phyloP scores from a whole-genome alignment of 208 protist genomes.

The Wallacemonas collosoma region DNA sequence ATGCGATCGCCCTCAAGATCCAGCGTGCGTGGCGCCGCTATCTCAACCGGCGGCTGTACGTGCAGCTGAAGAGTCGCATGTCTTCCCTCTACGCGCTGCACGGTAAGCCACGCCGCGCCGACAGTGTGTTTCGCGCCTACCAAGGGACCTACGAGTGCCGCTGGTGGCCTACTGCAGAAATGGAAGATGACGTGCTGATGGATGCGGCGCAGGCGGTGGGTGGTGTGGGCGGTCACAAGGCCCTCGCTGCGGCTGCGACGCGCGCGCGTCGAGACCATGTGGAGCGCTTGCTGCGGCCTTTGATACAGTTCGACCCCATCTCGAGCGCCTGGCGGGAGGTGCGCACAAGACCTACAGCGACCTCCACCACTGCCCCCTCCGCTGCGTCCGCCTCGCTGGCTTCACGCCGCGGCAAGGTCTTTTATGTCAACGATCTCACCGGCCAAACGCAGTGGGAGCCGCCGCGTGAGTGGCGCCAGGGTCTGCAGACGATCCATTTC shows the following conservation, averaged over 20 bases:
- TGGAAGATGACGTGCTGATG: not conserved
- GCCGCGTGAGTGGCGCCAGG: constrained; percentile 27
- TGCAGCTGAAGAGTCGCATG: constrained; percentile 54
- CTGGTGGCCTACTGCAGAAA: constrained; percentile 22
- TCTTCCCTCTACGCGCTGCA: constrained; percentile 41
- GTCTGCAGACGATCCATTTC: constrained; percentile 49
- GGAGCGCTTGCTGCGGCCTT: constrained; percentile 11
- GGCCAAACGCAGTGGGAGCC: constrained; percentile 41
- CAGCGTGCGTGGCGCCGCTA: constrained; percentile 86
- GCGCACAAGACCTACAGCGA: constrained; percentile 34
- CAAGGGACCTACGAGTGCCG: constrained; percentile 66
- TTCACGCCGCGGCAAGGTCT: constrained; percentile 36
- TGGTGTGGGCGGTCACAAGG: not conserved
- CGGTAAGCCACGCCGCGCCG: constrained; percentile 65
- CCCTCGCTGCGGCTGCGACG: not conserved
- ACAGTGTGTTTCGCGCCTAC: constrained; percentile 81
- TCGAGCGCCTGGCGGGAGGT: constrained; percentile 62
- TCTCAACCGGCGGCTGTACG: constrained; percentile 52
- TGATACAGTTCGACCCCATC: constrained; percentile 64
- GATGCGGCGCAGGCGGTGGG: no score
- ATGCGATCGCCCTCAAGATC: constrained; percentile 78
- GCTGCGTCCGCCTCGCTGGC: not conserved
- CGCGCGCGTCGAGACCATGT: not conserved
- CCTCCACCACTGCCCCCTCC: not conserved
- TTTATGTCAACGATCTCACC: constrained; percentile 51